Base-by-base conservation (phyloP, 1,284 basidiomycete species). In the Ganoderma boninense region DNA sequence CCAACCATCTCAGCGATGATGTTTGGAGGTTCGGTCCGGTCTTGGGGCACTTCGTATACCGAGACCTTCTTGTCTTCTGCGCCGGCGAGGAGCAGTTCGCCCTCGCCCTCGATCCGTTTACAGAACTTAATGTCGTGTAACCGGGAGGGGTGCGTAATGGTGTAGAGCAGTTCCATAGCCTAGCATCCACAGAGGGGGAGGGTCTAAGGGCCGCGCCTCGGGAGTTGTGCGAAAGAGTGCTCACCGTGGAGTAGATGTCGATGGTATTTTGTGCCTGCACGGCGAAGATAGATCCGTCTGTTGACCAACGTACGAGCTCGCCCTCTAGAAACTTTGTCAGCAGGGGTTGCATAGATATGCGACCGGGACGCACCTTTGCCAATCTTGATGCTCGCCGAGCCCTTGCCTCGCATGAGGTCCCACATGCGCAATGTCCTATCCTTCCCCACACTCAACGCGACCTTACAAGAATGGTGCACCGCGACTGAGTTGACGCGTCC, bases 361-460 rank as follows among this genome's bases (percentile, higher is more conserved):
- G 32, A 14, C 8, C n/a, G n/a, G 61, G 6, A 16, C 26, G 79
- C 85, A 95, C 95, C 95, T 82, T 92, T 92, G 20, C 94, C 94
- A 5, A 98, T 82, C 77, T 97, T 95, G 44, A 92, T 93, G 78
- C 95, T 97, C 4, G 95, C 95, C 16, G 92, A 91, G 2, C 95
- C 95, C 79, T 94, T 93, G 1, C 97, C 97, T 61, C 97, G 87
- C 95, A 98, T 98, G 60, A 99, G 84, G 84, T 99, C 97, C 97
- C 97, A 99, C 96, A 99, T 97, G 64, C 97, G 89, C 70, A 99
- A 80, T 10, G 95, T 96, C 71, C 90, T 86, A 79, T 99, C 97
- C 76, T 93, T 93, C 14, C 97, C 97, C 0, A 98, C 96, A 73
- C 92, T 95, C 40, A 99, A 82, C 0, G 94, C 97, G 20, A 98